Base-by-base conservation (phyloP, 2,329 filamentous ascomycete genomes). In the Aspergillus sojae region DNA sequence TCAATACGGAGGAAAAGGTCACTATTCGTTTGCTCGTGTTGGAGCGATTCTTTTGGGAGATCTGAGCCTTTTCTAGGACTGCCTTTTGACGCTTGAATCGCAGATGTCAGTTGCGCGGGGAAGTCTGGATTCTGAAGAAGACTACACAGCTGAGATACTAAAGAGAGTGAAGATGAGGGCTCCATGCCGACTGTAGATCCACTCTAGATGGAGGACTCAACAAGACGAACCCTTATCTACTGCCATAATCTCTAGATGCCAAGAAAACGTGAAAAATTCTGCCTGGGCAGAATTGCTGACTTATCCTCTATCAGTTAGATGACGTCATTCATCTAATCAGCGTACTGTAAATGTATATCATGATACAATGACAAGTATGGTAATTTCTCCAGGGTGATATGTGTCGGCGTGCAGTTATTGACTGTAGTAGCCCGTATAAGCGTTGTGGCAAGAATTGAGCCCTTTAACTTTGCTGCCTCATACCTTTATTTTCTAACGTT, bases 271-370 rank as follows among this genome's bases (percentile, higher is more conserved):
- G 36, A 16, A 58, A 36, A 58, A 48, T 62, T 68, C 66, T 67
- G 65, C 65, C 65, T 23, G 61, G 52, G 65, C 65, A 65, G 65
- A 65, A 62, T 34, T 23, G 61, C 56, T 64, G 58, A 62, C 39
- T 66, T 43, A 64, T 53, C 28, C 12, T 1, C 10, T 5, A 16
- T 36, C 5, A 36, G 5, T 32, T 6, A 21, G 3, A 23, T 54
- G 52, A 54, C 21, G 21, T 36, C 34, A 50, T 32, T 21, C 9
- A 3, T 23, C n/a, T 5, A 12, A 23, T 36, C 50, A 32, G 34
- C 12, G 12, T 36, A 36, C 12, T 6, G 9, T 14, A 10, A 45
- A 23, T 10, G 2, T 3, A 46, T 46, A 23, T 21, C 16, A 41
- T 41, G 7, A 10, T n/a, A 41, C 5, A 41, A 4, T 9, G 6